Conservation (phyloP, 2,329 filamentous ascomycete genomes). For the Colletotrichum sp. region DNA sequence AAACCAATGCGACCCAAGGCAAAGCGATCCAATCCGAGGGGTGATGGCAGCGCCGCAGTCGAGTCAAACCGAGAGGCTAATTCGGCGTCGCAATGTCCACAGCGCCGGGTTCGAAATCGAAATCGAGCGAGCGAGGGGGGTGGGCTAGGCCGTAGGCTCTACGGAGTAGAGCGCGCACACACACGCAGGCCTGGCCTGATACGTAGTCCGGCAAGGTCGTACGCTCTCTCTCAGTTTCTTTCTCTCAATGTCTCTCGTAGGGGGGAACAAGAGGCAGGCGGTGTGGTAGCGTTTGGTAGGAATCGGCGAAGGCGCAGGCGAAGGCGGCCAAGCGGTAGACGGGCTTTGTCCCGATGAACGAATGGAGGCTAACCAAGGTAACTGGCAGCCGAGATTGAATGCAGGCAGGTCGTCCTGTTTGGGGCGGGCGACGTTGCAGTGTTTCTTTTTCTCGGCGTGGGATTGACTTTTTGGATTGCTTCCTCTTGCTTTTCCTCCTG, state of each 20-base stretch:
- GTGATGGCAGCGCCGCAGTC: background rate
- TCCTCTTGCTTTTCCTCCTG: slow-evolving; percentile 4
- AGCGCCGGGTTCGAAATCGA: background rate
- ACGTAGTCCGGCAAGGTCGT: background rate
- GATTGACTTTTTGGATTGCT: background rate
- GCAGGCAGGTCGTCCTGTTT: background rate
- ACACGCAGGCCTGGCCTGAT: background rate
- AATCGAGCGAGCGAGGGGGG: background rate
- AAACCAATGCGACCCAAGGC: background rate
- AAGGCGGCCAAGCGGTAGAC: background rate
- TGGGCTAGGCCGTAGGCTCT: background rate
- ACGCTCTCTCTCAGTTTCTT: background rate
- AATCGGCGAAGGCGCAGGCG: background rate
- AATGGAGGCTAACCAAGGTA: slow-evolving; percentile 3
- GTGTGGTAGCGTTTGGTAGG: background rate
- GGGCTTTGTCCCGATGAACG: background rate
- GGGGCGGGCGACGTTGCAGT: slow-evolving; percentile 6
- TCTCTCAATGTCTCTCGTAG: background rate
- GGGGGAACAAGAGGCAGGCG: background rate
- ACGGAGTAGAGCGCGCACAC: background rate
- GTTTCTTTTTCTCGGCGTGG: background rate
- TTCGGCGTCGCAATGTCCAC: slow-evolving; percentile 18
- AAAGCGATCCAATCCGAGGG: background rate
- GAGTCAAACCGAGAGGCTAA: background rate
- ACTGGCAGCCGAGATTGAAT: slow-evolving; percentile 5